Conservation (phyloP, 768 basidiomycete species). For the Omphalotus guepiniiformis region DNA sequence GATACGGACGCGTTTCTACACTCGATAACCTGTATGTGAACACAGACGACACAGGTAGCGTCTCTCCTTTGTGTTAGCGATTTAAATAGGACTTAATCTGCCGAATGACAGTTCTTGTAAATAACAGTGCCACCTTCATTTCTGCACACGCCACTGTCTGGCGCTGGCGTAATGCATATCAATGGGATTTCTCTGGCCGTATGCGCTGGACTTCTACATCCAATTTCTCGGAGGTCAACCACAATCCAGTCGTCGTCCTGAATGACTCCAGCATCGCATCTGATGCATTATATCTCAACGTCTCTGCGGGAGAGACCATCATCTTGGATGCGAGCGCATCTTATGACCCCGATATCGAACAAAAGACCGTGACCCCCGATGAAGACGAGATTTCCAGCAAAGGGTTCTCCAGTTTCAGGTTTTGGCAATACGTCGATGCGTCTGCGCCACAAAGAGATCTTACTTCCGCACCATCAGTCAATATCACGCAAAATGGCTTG, state of each 20-base stretch:
- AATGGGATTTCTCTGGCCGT: conserved; percentile 14
- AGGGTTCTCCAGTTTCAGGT: not conserved
- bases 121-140: conserved; percentile 7
- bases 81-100: not conserved
- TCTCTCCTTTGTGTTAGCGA: not conserved
- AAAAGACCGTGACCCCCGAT: not conserved
- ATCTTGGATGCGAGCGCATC: conserved; percentile 2
- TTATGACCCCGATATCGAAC: conserved; percentile 10
- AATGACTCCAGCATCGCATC: conserved; percentile 4
- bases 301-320: not conserved
- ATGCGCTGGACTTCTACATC: conserved; percentile 11
- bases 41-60: conserved; percentile 2
- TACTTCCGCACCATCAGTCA: not conserved
- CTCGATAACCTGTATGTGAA: conserved; percentile 8
- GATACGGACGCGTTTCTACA: conserved; percentile 5
- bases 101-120: not conserved
- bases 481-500: not conserved
- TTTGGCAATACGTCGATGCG: conserved; percentile 10
- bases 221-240: conserved; percentile 10
- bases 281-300: not conserved
- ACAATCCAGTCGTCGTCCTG: conserved; percentile 11
- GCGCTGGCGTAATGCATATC: conserved; percentile 15
- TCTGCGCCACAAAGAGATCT: not conserved
- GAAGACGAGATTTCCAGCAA: not conserved
- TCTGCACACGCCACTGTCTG: conserved; percentile 12